Evolutionary conservation across 78 protist species (phyloP), one percentile per base, ranked within the genome.

Genomic region (Anaeramoeba ignava): DNA sequence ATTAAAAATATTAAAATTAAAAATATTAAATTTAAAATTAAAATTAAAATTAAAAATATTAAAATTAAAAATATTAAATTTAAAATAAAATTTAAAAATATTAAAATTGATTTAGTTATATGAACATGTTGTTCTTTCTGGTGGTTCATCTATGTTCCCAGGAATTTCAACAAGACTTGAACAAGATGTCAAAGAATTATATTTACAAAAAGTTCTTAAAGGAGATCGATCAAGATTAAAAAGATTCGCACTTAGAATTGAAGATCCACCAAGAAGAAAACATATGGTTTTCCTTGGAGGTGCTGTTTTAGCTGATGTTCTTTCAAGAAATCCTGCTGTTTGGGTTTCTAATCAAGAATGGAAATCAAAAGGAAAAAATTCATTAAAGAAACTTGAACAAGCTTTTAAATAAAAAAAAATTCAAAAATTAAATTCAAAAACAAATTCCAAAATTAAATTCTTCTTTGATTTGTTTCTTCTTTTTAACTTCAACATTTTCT

Each of bases 271-370:
- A 12, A 89, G 98, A 68, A 91, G 99, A 42, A 97, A 95, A 94
- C 94, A 97, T 92, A 94, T 96, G 97, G 99, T 98, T 8, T 98
- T 93, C 94, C 34, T 93, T 1, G 99, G 99, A 42, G 99, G 97
- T 36, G 92, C 99, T 0, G 97, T 96, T 31, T 88, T 96, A 23
- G 99, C 99, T 0, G 96, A 96, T n/a, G 91, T 98, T 82, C 93
- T 94, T 89, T 91, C 93, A 87, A 93, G 91, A 83, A 67, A 85
- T 78, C 85, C 12, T 33, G 91, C 85, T 38, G 84, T 88, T 87
- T 96, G 99, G 99, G 84, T 96, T 38, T 39, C 93, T 78, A 93
- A 91, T 84, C 40, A 3, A 27, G 96, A 94, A 68, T 96, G 83
- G 83, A 91, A 93, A 40, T 97, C 93, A 83, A 39, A 86, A 67